Conservation (phyloP, 106 monocot species). For the Dendrobium chrysotoxum region DNA sequence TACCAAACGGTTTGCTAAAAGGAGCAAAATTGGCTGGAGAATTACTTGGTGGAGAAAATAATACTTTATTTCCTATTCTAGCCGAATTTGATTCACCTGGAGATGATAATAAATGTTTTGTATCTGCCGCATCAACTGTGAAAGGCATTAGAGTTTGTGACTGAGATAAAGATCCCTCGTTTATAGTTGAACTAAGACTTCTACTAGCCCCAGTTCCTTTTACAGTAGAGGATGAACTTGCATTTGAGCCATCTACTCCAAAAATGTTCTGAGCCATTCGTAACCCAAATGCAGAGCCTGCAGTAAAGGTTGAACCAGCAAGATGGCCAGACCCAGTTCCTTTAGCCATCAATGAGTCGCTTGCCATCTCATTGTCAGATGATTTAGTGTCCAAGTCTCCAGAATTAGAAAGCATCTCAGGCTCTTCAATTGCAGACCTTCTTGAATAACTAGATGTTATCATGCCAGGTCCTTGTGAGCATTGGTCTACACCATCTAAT, state of each 20-base stretch:
- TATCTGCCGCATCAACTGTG: constrained; percentile 9
- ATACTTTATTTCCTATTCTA: constrained; percentile 8
- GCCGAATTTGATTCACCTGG: constrained; percentile 4
- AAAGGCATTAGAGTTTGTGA: constrained; percentile 16
- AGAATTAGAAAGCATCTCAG: neutral
- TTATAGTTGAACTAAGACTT: constrained; percentile 6
- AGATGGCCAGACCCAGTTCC: neutral
- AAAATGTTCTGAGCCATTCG: constrained; percentile 14
- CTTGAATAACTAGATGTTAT: neutral
- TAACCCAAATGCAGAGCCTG: constrained; percentile 12
- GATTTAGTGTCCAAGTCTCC: neutral
- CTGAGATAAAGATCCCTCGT: constrained; percentile 12
- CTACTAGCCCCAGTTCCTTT: neutral
- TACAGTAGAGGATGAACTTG: neutral
- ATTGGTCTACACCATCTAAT: neutral
- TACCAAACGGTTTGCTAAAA: constrained; percentile 14
- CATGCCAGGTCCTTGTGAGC: neutral
- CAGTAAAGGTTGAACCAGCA: neutral
- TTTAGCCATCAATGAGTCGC: neutral
- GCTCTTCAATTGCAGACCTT: neutral
- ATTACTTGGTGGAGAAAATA: constrained; percentile 11
- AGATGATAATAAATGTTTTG: constrained; percentile 19
- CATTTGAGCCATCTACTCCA: constrained; percentile 11
- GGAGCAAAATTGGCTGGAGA: constrained; percentile 10
- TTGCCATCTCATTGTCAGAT: neutral